phyloP scores from a whole-genome alignment of 257 asterid species.

The Solanum paucissectum region DNA sequence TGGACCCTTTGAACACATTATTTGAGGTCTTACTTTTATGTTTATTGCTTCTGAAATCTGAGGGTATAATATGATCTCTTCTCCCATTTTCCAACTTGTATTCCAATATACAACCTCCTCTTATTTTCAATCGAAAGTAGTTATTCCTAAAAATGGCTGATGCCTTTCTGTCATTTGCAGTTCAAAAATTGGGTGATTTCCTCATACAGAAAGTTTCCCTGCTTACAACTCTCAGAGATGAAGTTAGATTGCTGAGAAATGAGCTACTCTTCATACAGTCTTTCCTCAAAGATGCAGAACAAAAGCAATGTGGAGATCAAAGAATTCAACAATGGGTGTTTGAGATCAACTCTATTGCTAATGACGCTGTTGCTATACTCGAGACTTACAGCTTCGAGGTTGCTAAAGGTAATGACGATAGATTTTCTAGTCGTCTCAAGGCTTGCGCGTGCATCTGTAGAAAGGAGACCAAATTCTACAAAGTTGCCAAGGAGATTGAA shows the following conservation, averaged over 20 bases:
- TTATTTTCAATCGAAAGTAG: neutral
- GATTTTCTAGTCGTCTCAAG: neutral
- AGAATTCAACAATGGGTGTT: neutral
- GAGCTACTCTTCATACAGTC: neutral
- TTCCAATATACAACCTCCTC: too few relatives aligned
- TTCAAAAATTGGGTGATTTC: neutral
- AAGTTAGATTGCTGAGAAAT: neutral
- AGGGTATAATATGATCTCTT: too few relatives aligned
- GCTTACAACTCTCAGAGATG: neutral
- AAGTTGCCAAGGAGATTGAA: neutral
- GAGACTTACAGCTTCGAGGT: neutral
- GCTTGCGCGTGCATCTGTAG: neutral
- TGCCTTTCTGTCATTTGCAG: neutral
- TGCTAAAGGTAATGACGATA: neutral
- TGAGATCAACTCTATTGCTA: neutral
- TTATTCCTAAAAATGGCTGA: neutral
- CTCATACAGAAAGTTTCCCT: neutral
- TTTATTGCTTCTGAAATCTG: too few relatives aligned
- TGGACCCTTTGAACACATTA: too few relatives aligned
- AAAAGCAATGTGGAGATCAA: neutral
- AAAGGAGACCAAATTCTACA: neutral
- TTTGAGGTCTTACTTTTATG: too few relatives aligned
- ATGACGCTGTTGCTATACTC: neutral
- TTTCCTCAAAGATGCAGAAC: neutral
- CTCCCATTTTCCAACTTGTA: too few relatives aligned